Evolutionary conservation across 345 rosid species (phyloP).

Genomic region (Eucalyptus albens): DNA sequence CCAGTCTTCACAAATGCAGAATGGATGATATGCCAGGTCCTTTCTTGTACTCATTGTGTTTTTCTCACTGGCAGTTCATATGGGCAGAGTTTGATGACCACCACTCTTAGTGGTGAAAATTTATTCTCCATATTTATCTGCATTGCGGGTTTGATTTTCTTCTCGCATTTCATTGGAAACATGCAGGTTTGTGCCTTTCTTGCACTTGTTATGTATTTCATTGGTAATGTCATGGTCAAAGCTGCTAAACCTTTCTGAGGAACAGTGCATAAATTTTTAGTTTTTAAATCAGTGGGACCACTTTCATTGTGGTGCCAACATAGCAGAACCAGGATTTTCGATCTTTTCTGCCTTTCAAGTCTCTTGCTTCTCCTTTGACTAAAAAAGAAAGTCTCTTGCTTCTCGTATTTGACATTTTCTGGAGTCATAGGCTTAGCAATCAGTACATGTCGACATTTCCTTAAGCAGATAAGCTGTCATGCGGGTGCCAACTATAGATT

Average conservation of each 20-base stretch:
- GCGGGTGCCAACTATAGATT: neutral
- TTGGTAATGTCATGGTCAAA: neutral
- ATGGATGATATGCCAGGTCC: neutral
- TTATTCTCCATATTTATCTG: constrained; percentile 53
- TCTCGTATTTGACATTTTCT: neutral
- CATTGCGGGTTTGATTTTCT: constrained; percentile 64
- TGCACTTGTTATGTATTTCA: neutral
- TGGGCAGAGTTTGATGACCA: constrained; percentile 59
- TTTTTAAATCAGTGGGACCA: neutral
- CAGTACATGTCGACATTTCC: neutral
- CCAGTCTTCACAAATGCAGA: neutral
- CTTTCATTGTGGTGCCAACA: neutral
- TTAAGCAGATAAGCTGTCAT: neutral
- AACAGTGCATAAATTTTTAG: neutral
- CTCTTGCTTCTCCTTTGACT: neutral
- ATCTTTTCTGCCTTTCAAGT: neutral
- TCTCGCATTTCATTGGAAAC: constrained; percentile 80
- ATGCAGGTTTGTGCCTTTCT: constrained; percentile 39
- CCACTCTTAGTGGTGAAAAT: constrained; percentile 44
- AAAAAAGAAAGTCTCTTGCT: neutral
- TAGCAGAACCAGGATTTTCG: neutral
- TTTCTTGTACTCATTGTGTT: neutral
- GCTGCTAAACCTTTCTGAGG: neutral
- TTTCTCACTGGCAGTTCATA: constrained; percentile 49
- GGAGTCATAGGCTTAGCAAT: neutral